Evolutionary conservation across 306 rosid genomes (phyloP).

Genomic region (Quercus berberidifolia): DNA sequence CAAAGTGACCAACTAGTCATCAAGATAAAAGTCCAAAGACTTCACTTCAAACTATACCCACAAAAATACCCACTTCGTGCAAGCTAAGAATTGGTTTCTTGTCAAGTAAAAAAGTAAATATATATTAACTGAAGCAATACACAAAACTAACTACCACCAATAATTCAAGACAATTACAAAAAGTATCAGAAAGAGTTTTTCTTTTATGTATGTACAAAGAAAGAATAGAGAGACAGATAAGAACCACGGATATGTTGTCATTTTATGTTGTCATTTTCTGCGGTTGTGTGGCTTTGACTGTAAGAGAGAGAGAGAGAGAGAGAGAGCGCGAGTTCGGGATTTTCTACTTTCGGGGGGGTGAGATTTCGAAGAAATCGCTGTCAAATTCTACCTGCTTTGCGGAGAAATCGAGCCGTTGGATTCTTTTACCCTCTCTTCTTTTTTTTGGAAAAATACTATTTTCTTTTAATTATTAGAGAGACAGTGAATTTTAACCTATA

Average conservation of each 20-base stretch:
- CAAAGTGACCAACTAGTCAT: background rate
- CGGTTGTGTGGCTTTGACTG: constrained; percentile 12
- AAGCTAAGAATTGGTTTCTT: constrained; percentile 30
- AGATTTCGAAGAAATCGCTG: no score
- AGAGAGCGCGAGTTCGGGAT: background rate
- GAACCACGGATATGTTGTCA: constrained; percentile 35
- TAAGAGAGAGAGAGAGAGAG: background rate
- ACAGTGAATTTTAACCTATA: rapidly evolving
- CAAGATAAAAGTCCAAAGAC: constrained; percentile 2
- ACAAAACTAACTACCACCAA: background rate
- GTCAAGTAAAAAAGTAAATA: background rate
- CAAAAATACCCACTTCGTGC: constrained; percentile 41
- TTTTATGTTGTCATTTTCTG: constrained; percentile 19
- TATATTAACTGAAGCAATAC: background rate
- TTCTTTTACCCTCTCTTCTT: no score
- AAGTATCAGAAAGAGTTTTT: background rate
- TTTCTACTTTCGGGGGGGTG: no score
- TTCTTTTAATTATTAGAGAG: no score
- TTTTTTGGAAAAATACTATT: no score
- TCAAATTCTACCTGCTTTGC: no score
- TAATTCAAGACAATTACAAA: background rate
- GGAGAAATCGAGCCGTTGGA: no score
- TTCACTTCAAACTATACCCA: background rate
- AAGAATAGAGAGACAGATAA: background rate
- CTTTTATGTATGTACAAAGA: background rate